Base-by-base conservation (phyloP, 2,329 filamentous ascomycete genomes). In the Apiospora rasikravindrae region DNA sequence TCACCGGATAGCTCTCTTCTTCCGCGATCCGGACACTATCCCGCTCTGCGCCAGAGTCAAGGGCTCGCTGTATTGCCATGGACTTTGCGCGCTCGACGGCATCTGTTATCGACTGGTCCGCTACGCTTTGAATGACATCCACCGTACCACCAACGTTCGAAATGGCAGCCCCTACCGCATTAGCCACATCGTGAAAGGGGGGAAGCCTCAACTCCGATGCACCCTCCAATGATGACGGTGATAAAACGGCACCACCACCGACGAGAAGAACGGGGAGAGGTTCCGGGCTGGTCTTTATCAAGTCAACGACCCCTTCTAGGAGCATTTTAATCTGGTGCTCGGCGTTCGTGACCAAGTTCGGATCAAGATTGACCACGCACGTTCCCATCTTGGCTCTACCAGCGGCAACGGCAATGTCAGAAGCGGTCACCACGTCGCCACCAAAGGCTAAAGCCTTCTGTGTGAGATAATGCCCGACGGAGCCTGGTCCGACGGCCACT, bases 111-210 rank as follows among this genome's bases (percentile, higher is more conserved):
- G 40, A 44, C 11, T 67, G 64, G 14, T 45, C 37, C 11, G n/a
- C 42, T 4, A 45, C 42, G n/a, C 42, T 67, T 26, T 67, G 64
- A 11, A 67, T 45, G 16, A 67, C 4, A 22, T 67, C 64, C 64
- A 67, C 64, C 6, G 64, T 44, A 2, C 64, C 64, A 8, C 64
- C 64, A 2, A 67, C 26, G 10, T 45, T 82, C 1, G 88, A 88
- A 72, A 88, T 89, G 2, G 89, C 89, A 16, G 89, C 89, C 1
- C 89, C 89, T 14, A 91, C 88, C 0, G 89, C 89, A 75, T 91
- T 91, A 3, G 89, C 89, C 2, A 91, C 88, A 3, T 85, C 85
- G 1, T 87, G 86, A 81, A 84, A 89, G 26, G 84, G 78, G 0
- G 88, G 87, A 72, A 86, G 88, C 67, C 89, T 78, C 1, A 90